Base-by-base conservation (phyloP, 108 stramenopile genomes). In the Fragilariopsis cylindrus region DNA sequence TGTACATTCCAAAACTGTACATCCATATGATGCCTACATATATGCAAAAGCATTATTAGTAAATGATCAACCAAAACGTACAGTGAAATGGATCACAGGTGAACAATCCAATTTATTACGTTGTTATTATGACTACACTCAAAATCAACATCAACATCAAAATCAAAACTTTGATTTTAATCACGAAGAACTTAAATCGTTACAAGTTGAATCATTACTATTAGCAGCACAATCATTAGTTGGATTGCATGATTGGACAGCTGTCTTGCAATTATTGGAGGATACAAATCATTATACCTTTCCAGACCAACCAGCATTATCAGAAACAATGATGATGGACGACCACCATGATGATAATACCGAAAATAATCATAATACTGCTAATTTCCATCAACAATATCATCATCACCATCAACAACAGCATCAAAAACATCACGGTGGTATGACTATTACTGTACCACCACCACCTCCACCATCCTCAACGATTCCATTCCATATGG, bases 11-110 rank as follows among this genome's bases (percentile, higher is more conserved):
- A 89, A 89, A 72, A 87, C 88, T 4, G 67, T 68, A 65, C 49
- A 69, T 5, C 75, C 79, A 1, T 73, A 79, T 43, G 92, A 93
- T 75, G 88, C 88, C 43, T 84, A 85, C 63, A 67, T 93, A 0
- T 88, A 87, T 48, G 87, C 91, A 42, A 74, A 76, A 45, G 76
- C 85, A 9, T 52, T 89, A 62, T 58, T 71, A 13, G 52, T 75
- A 21, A 87, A 86, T 60, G 76, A 75, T 7, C 87, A 92, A 72
- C 55, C 73, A 5, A 30, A 82, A 76, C 16, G 81, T 87, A 41
- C 81, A 76, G 64, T 67, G 89, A 42, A 73, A 89, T 54, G 90
- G 89, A 69, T 68, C 68, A 69, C 42, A 65, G n/a, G 48, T 42
- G 15, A 21, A 43, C 7, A 16, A 30, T 8, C 5, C 43, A 44